Evolutionary conservation across 108 stramenopile species (phyloP).

Genomic region (Cyclotella atomus): DNA sequence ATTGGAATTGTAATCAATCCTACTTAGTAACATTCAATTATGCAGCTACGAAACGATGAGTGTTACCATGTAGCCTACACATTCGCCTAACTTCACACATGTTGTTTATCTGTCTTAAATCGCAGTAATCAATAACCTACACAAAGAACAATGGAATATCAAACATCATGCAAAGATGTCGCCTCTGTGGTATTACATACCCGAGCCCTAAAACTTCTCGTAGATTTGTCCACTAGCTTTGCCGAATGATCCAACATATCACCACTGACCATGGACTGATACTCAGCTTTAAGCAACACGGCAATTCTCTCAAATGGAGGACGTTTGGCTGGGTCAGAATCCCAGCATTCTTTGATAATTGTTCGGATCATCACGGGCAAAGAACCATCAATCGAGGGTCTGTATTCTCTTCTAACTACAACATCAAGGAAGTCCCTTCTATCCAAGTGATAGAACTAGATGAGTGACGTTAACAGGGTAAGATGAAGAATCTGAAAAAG

Average conservation of each 20-base stretch:
- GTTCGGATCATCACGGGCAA: slow-evolving; percentile 27
- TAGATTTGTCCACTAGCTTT: slow-evolving; percentile 22
- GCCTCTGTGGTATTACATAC: no score
- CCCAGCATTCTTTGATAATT: slow-evolving; percentile 47
- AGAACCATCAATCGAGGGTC: slow-evolving; percentile 34
- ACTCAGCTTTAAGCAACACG: slow-evolving; percentile 27
- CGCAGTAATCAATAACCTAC: no score
- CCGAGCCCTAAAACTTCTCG: slow-evolving; percentile 25
- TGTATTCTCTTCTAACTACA: slow-evolving; percentile 23
- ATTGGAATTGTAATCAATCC: no score
- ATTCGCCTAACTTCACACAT: no score
- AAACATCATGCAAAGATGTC: no score
- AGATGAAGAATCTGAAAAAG: not conserved
- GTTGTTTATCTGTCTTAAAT: no score
- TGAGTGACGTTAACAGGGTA: not conserved
- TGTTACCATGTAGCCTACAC: no score
- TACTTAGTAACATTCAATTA: no score
- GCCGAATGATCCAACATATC: slow-evolving; percentile 19
- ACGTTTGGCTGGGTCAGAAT: slow-evolving; percentile 39
- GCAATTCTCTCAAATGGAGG: slow-evolving; percentile 40
- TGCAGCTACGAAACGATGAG: no score
- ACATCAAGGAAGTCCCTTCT: slow-evolving; percentile 23
- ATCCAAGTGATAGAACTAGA: slow-evolving; percentile 36
- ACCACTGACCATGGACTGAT: slow-evolving; percentile 7
- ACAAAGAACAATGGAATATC: no score